Conservation (phyloP, 495 filamentous ascomycete species). For the Cercophora samala region DNA sequence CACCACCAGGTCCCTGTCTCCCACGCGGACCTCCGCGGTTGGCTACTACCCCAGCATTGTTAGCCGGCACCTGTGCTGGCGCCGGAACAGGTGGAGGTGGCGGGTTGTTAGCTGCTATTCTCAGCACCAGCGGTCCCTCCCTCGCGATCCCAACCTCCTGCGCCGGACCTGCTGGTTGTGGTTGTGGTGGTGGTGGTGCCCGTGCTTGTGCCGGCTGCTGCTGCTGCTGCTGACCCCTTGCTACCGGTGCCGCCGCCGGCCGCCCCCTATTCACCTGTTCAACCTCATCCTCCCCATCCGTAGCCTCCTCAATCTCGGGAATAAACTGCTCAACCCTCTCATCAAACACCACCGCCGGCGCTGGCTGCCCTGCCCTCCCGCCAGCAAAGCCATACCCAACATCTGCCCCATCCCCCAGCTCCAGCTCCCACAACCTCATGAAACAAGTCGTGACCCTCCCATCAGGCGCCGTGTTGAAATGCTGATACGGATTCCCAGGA, state of each 20-base stretch:
- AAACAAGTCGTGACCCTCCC: slow-evolving; percentile 63
- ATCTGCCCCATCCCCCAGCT: slow-evolving; percentile 71
- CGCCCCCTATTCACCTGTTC: not conserved
- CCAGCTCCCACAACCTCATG: slow-evolving; percentile 85
- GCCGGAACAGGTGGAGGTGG: slow-evolving; percentile 23
- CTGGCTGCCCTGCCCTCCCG: slow-evolving; percentile 29
- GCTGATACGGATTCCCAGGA: slow-evolving; percentile 74
- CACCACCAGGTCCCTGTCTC: slow-evolving; percentile 12
- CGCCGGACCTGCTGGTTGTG: slow-evolving; percentile 1
- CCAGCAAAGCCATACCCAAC: slow-evolving; percentile 54
- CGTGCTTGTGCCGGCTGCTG: no score
- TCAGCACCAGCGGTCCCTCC: slow-evolving; percentile 54
- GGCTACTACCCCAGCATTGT: not conserved
- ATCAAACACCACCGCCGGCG: slow-evolving; percentile 10
- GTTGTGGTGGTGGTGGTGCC: not conserved
- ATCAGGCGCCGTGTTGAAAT: slow-evolving; percentile 65
- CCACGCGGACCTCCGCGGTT: not conserved
- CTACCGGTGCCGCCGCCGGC: slow-evolving; percentile 11
- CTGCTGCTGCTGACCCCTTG: slow-evolving; percentile 4
- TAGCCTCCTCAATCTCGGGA: slow-evolving; percentile 29
- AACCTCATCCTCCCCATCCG: slow-evolving; percentile 26
- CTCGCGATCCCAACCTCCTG: slow-evolving; percentile 42
- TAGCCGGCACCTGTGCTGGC: slow-evolving; percentile 2
- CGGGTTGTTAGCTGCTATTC: slow-evolving; percentile 43
- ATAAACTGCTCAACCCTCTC: slow-evolving; percentile 22